Evolutionary conservation across 495 filamentous ascomycete genomes (phyloP).

Genomic region (Xylaria scruposa): DNA sequence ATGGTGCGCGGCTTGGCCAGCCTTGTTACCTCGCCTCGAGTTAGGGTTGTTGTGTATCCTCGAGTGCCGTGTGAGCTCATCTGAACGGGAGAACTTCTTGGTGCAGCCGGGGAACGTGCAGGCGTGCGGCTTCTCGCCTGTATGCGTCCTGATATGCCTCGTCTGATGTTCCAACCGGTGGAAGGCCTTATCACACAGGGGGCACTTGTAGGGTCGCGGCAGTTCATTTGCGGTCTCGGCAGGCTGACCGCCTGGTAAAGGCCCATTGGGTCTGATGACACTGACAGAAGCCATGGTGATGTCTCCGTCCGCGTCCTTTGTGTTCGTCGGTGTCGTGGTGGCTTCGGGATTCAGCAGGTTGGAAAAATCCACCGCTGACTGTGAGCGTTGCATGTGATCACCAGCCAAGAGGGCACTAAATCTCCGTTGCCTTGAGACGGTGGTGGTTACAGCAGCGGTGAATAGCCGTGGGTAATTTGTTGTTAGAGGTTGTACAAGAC

Average conservation of each 20-base stretch:
- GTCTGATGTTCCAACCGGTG: constrained; percentile 98
- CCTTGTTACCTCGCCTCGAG: constrained; percentile 91
- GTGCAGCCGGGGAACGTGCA: constrained; percentile 95
- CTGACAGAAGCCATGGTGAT: constrained; percentile 72
- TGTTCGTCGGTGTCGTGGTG: constrained; percentile 43
- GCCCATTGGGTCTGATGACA: constrained; percentile 73
- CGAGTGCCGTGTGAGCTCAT: constrained; percentile 96
- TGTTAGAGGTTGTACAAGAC: not conserved
- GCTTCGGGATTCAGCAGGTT: constrained; percentile 75
- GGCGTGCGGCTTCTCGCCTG: constrained; percentile 96
- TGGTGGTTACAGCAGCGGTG: constrained; percentile 11
- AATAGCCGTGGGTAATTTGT: not conserved
- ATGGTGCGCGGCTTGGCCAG: constrained; percentile 54
- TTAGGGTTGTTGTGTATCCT: constrained; percentile 99
- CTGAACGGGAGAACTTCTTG: constrained; percentile 95
- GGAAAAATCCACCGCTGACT: constrained; percentile 76
- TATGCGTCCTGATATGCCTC: constrained; percentile 95
- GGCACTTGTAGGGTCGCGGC: constrained; percentile 97
- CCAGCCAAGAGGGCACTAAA: constrained; percentile 41
- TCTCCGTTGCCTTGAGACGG: constrained; percentile 15
- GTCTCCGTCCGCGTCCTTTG: constrained; percentile 45
- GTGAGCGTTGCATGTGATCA: constrained; percentile 76
- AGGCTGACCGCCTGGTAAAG: constrained; percentile 63
- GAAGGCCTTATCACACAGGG: constrained; percentile 98
- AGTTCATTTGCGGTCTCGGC: constrained; percentile 67